These are phyloP conservation scores for Lactifluus rugatus DNA, from an alignment of 768 basidiomycete species.

Conservation along the genomic window DNA sequence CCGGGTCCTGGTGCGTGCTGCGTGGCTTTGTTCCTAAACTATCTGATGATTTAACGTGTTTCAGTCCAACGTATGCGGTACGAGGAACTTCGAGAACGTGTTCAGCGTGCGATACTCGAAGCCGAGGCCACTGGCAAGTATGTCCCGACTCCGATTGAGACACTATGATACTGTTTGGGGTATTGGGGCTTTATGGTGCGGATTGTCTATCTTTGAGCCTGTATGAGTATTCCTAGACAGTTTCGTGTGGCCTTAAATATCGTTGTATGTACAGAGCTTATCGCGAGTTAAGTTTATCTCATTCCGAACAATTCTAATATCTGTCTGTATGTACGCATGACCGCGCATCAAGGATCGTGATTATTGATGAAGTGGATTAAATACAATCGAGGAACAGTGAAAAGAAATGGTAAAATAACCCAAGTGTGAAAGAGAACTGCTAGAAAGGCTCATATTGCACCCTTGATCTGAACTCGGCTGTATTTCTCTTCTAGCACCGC, in stretches of 20 bases:
- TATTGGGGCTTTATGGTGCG: background rate
- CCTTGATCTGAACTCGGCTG: constrained; percentile 81
- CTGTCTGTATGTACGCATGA: background rate
- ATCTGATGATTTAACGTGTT: background rate
- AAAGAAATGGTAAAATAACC: constrained; percentile 4
- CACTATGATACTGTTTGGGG: background rate
- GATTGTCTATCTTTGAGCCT: background rate
- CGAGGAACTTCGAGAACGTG: constrained; percentile 3
- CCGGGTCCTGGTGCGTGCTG: constrained; percentile 13
- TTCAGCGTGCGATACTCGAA: background rate
- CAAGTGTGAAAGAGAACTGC: too few relatives aligned
- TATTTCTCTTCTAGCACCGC: constrained; percentile 73
- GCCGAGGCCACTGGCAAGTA: constrained; percentile 3
- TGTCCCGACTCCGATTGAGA: background rate
- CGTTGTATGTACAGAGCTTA: background rate
- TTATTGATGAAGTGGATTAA: constrained; percentile 7
- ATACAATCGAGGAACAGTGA: constrained; percentile 2
- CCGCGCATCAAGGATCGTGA: background rate
- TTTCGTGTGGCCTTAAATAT: background rate
- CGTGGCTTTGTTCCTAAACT: background rate
- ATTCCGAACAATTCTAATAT: background rate
- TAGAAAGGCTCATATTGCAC: constrained; percentile 57
- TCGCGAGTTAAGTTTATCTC: background rate
- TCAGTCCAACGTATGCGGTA: constrained; percentile 1
- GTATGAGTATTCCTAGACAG: background rate